phyloP scores from a whole-genome alignment of 1,284 basidiomycete genomes.

The Moesziomyces globuligerus region DNA sequence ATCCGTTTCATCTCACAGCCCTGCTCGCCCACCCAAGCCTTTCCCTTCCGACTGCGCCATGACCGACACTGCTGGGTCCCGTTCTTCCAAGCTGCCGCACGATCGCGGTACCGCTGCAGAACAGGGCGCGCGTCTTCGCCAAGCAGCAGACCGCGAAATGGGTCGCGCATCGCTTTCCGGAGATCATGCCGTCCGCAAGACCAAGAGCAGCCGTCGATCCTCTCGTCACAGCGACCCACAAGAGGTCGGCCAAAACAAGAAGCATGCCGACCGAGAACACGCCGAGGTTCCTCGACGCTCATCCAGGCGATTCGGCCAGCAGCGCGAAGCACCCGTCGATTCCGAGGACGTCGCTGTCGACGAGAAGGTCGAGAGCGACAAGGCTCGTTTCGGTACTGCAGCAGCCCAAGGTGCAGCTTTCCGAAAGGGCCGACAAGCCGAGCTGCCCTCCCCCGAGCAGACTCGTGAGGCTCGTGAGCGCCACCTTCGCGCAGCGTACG shows the following conservation, averaged over 20 bases:
- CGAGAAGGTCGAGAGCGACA: slow-evolving; percentile 8
- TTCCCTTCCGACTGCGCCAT: slow-evolving; percentile 5
- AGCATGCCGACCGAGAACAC: too few relatives aligned
- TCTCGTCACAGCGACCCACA: slow-evolving; percentile 20
- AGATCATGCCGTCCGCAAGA: slow-evolving; percentile 2
- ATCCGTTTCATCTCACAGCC: not conserved
- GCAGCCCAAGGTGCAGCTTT: slow-evolving; percentile 47
- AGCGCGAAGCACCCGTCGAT: too few relatives aligned
- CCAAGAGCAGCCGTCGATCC: slow-evolving; percentile 19
- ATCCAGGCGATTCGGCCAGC: slow-evolving; percentile 15
- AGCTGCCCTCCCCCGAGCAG: slow-evolving; percentile 21
- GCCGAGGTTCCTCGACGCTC: slow-evolving; percentile 17
- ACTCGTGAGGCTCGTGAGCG: slow-evolving; percentile 32
- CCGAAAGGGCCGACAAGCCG: slow-evolving; percentile 21
- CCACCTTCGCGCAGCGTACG: slow-evolving; percentile 37
- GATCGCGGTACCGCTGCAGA: slow-evolving; percentile 46
- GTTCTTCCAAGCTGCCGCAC: slow-evolving; percentile 20
- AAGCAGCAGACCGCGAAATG: slow-evolving; percentile 30
- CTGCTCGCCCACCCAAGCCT: slow-evolving; percentile 1
- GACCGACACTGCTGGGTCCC: slow-evolving; percentile 11
- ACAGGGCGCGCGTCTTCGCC: slow-evolving; percentile 51
- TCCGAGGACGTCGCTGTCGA: too few relatives aligned
- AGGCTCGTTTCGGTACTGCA: slow-evolving; percentile 16
- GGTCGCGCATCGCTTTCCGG: slow-evolving; percentile 5
- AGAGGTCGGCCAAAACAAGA: too few relatives aligned